Evolutionary conservation across 169 alveolate species (phyloP).

Genomic region (Eimeria necatrix): DNA sequence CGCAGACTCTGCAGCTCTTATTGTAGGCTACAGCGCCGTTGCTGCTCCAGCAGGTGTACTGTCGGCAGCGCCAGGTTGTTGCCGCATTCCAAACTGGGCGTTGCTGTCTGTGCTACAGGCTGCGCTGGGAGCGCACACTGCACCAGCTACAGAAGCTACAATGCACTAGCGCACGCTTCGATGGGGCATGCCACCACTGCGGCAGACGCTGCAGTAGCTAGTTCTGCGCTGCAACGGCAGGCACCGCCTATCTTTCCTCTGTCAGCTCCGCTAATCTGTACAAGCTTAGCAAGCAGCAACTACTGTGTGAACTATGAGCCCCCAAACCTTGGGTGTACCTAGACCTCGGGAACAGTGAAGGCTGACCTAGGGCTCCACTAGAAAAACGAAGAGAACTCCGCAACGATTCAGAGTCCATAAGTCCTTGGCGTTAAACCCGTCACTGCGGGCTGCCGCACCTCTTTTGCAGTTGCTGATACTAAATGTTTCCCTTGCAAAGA

Average conservation of each 20-base stretch:
- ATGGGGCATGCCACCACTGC: background rate
- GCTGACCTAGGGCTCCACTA: background rate
- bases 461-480: background rate
- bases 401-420: background rate
- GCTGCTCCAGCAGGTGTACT: background rate
- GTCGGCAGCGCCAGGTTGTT: background rate
- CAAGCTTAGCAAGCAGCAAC: background rate
- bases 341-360: background rate
- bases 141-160: background rate
- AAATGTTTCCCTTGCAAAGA: background rate
- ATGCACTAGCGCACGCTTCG: background rate
- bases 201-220: background rate
- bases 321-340: background rate
- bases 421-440: background rate
- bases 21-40: background rate
- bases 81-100: background rate
- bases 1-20: background rate
- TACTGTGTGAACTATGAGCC: no score
- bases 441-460: background rate
- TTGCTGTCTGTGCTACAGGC: slow-evolving; percentile 31
- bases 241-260: background rate
- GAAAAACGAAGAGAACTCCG: background rate
- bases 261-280: background rate
- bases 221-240: background rate
- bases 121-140: background rate